These are phyloP conservation scores for Gloeophyllum trabeum DNA, from an alignment of 768 basidiomycete species.

Conservation along the genomic window DNA sequence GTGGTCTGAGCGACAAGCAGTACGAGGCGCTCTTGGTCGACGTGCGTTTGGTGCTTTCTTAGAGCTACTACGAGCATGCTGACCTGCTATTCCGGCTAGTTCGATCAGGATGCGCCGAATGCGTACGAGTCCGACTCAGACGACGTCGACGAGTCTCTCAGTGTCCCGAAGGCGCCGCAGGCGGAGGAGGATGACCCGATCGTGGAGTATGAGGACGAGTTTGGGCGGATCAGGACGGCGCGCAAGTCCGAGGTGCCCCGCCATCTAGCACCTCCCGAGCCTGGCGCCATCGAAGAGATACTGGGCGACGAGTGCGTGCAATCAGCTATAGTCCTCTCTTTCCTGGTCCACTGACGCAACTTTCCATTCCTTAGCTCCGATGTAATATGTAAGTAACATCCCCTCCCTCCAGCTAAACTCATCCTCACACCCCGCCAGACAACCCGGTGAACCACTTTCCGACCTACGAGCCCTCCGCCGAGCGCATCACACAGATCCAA, in stretches of 20 bases:
- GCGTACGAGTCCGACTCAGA: constrained; percentile 60
- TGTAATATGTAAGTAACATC: not conserved
- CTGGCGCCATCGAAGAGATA: constrained; percentile 13
- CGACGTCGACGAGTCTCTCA: constrained; percentile 69
- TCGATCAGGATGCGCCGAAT: constrained; percentile 43
- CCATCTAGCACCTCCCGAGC: constrained; percentile 45
- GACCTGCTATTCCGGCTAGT: constrained; percentile 37
- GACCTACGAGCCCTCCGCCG: constrained; percentile 74
- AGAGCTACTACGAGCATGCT: too few relatives aligned
- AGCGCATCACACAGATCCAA: constrained; percentile 65
- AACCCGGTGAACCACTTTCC: constrained; percentile 85
- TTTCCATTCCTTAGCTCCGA: not conserved
- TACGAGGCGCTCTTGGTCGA: constrained; percentile 67
- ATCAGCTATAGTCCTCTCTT: too few relatives aligned
- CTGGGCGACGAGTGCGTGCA: constrained; percentile 19
- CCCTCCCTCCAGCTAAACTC: not conserved
- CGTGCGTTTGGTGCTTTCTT: constrained; percentile 30
- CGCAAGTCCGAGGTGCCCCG: constrained; percentile 71
- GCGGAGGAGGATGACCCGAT: constrained; percentile 55
- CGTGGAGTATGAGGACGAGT: constrained; percentile 82
- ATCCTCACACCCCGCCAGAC: constrained; percentile 26
- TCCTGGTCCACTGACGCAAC: not conserved
- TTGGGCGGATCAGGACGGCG: constrained; percentile 64
- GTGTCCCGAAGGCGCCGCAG: constrained; percentile 33
- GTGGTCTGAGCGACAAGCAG: constrained; percentile 66